These are phyloP conservation scores for Puya raimondii DNA, from an alignment of 176 grass and related monocot genomes.

Conservation along the genomic window DNA sequence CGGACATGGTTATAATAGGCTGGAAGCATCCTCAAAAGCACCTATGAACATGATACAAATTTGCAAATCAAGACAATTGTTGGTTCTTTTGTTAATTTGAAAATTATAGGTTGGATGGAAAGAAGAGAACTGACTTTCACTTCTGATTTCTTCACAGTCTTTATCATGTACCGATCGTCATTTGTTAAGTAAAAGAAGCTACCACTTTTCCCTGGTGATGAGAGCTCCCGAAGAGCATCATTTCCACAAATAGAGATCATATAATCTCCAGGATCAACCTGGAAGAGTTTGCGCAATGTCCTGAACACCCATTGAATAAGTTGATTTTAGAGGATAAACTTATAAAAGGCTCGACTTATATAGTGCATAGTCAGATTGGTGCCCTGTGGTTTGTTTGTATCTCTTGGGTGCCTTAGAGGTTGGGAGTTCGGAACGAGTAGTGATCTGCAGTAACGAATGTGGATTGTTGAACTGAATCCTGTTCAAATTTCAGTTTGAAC, in stretches of 20 bases:
- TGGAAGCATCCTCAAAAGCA: conserved; percentile 59
- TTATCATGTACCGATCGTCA: conserved; percentile 82
- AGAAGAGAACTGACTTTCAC: conserved; percentile 45
- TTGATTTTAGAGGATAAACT: not conserved
- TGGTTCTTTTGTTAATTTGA: not conserved
- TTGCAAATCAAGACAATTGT: not conserved
- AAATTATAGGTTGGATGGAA: not conserved
- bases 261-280: conserved; percentile 73
- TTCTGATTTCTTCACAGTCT: conserved; percentile 84
- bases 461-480: too few species aligned
- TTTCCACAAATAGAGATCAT: conserved; percentile 79
- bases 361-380: too few species aligned
- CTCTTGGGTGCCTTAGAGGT: too few species aligned
- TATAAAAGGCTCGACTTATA: too few species aligned
- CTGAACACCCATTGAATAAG: conserved; percentile 17
- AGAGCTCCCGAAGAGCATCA: conserved; percentile 66
- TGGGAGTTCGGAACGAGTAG: too few species aligned
- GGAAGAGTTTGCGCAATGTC: conserved; percentile 66
- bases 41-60: conserved; percentile 15
- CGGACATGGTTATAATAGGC: conserved; percentile 58
- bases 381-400: too few species aligned
- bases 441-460: too few species aligned
- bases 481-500: too few species aligned
- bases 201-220: conserved; percentile 78
- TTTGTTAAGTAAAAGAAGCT: conserved; percentile 89